Percentiles rank a stretch among this genome's conserved stretches.
These are phyloP conservation scores for Mycena latifolia DNA, from an alignment of 768 basidiomycete species.

Conservation along the genomic window DNA sequence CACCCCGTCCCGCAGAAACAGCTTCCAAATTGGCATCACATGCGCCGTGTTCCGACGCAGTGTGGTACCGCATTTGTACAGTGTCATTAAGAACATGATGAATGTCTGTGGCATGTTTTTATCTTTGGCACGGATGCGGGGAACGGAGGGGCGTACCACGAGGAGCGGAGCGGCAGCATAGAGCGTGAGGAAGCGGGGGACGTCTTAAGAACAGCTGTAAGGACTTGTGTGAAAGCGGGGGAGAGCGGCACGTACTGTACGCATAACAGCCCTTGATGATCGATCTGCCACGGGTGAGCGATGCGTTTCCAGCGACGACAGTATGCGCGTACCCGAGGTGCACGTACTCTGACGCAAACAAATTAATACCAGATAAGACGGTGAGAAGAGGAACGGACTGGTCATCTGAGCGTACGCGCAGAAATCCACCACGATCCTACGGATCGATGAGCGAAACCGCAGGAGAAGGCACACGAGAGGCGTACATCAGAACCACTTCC, in stretches of 20 bases:
- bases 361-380: neutral
- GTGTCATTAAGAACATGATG: neutral
- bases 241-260: slow-evolving; percentile 3
- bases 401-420: slow-evolving; percentile 22
- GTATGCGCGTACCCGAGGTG: slow-evolving; percentile 4
- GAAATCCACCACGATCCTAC: slow-evolving; percentile 22
- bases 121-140: no score
- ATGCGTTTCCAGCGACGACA: neutral
- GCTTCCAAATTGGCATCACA: neutral
- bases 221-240: neutral
- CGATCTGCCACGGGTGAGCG: neutral
- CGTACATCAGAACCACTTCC: slow-evolving; percentile 11
- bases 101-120: slow-evolving; percentile 1
- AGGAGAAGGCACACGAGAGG: neutral
- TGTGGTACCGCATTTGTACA: neutral
- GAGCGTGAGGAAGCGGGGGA: slow-evolving; percentile 9
- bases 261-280: slow-evolving; percentile 18
- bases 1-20: slow-evolving; percentile 5
- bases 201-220: no score
- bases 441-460: neutral
- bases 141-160: neutral
- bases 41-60: neutral
- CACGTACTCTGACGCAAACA: slow-evolving; percentile 11
- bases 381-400: neutral
- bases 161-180: slow-evolving; percentile 15